Conservation (phyloP, 768 basidiomycete species). For the Panaeolus cyanescens region DNA sequence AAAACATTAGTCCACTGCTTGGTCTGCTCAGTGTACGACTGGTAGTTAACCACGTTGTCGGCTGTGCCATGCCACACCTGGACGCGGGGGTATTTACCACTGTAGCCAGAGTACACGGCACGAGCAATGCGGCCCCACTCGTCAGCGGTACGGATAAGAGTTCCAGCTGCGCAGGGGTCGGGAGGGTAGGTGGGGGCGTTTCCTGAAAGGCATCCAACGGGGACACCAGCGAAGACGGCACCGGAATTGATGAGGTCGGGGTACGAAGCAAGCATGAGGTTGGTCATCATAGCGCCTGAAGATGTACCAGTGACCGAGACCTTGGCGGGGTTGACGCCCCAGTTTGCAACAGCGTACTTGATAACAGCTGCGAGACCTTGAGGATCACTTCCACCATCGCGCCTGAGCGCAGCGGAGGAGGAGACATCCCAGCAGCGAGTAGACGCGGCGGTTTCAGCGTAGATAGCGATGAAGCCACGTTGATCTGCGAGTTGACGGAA, state of each 20-base stretch:
- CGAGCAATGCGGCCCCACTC: slow-evolving; percentile 53
- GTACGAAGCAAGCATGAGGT: slow-evolving; percentile 54
- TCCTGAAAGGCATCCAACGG: slow-evolving; percentile 55
- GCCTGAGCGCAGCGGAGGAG: slow-evolving; percentile 48
- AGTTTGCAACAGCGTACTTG: slow-evolving; percentile 48
- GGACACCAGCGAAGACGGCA: slow-evolving; percentile 51
- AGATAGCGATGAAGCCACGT: slow-evolving; percentile 54
- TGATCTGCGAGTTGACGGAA: slow-evolving; percentile 53
- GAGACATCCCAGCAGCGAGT: slow-evolving; percentile 59
- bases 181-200: slow-evolving; percentile 41
- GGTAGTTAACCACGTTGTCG: slow-evolving; percentile 8
- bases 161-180: slow-evolving; percentile 44
- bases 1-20: slow-evolving; percentile 17
- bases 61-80: slow-evolving; percentile 59
- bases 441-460: slow-evolving; percentile 39
- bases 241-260: slow-evolving; percentile 56
- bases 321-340: slow-evolving; percentile 42
- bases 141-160: slow-evolving; percentile 42
- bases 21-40: slow-evolving; percentile 12
- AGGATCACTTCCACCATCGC: slow-evolving; percentile 58
- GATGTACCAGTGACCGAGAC: slow-evolving; percentile 57
- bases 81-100: slow-evolving; percentile 53
- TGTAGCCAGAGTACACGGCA: slow-evolving; percentile 52
- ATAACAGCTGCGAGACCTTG: slow-evolving; percentile 48
- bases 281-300: slow-evolving; percentile 64